These are phyloP conservation scores for Rhypophila decipiens DNA, from an alignment of 495 filamentous ascomycete species.

Conservation along the genomic window DNA sequence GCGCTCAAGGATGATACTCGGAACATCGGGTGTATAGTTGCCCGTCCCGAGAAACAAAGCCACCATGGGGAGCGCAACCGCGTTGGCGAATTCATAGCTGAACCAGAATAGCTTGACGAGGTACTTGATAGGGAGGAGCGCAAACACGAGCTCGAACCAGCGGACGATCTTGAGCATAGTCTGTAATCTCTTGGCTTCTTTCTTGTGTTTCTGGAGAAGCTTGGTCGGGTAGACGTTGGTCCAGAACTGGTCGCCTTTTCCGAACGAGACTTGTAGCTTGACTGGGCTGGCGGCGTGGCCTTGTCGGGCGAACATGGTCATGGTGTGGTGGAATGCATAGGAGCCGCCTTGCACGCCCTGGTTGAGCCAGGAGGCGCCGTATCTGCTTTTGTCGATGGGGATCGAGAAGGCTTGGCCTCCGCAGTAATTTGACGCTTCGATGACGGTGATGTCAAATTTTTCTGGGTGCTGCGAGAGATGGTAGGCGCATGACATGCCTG, in stretches of 20 bases:
- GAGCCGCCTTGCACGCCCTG: conserved; percentile 82
- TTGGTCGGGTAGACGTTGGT: conserved; percentile 72
- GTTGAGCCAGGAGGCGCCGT: conserved; percentile 73
- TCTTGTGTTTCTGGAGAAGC: conserved; percentile 54
- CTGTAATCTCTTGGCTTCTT: conserved; percentile 61
- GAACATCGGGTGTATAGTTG: conserved; percentile 73
- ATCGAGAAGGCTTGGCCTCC: conserved; percentile 84
- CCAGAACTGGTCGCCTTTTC: conserved; percentile 73
- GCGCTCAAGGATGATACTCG: conserved; percentile 66
- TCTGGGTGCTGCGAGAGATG: conserved; percentile 68
- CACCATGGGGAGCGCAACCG: conserved; percentile 63
- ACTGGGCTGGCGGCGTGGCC: conserved; percentile 63
- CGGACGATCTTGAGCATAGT: conserved; percentile 61
- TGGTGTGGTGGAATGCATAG: conserved; percentile 72
- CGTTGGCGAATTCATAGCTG: conserved; percentile 66
- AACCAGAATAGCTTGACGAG: conserved; percentile 67
- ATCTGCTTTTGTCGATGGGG: conserved; percentile 55
- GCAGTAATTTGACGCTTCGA: conserved; percentile 60
- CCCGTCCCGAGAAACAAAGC: conserved; percentile 76
- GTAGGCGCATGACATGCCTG: conserved; percentile 62
- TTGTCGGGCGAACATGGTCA: conserved; percentile 68
- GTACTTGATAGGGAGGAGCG: conserved; percentile 62
- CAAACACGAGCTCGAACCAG: conserved; percentile 65
- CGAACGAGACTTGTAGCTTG: conserved; percentile 73
- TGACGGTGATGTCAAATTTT: conserved; percentile 66